A percentile compares a stretch with the other conserved stretches of the same genome.
Conservation (phyloP, 352 stramenopile genomes). For the Phytopythium oedochilum region DNA sequence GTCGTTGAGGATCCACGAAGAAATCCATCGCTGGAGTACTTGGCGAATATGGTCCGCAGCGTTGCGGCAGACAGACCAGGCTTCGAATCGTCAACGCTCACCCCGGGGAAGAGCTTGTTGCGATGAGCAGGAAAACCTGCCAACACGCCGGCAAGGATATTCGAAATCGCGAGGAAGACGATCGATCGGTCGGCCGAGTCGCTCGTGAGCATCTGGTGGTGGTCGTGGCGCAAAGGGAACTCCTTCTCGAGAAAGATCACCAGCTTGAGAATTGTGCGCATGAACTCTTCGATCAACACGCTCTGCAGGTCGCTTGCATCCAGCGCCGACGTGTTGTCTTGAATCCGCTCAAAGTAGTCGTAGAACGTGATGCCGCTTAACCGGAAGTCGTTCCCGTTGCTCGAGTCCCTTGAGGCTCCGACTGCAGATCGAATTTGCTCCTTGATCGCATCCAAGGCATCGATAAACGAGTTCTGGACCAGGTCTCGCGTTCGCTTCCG, state of each 20-base stretch:
- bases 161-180: constrained; percentile 50
- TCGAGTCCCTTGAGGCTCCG: constrained; percentile 15
- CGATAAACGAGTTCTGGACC: constrained; percentile 69
- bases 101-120: constrained; percentile 46
- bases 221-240: constrained; percentile 24
- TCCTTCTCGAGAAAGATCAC: constrained; percentile 71
- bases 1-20: not conserved
- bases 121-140: constrained; percentile 39
- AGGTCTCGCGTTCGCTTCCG: constrained; percentile 59
- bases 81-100: constrained; percentile 12
- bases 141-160: constrained; percentile 65
- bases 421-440: constrained; percentile 43
- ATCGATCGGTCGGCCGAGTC: constrained; percentile 13
- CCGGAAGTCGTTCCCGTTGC: constrained; percentile 17
- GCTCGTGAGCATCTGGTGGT: constrained; percentile 3
- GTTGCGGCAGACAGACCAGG: constrained; percentile 4
- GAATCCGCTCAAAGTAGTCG: constrained; percentile 69
- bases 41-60: constrained; percentile 20
- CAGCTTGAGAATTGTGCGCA: constrained; percentile 67
- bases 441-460: constrained; percentile 72
- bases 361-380: constrained; percentile 66
- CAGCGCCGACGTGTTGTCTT: constrained; percentile 53
- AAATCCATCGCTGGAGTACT: constrained; percentile 18
- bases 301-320: constrained; percentile 72
- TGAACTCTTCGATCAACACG: constrained; percentile 72